phyloP scores from a whole-genome alignment of 345 rosid genomes.

The Moricandia arvensis region DNA sequence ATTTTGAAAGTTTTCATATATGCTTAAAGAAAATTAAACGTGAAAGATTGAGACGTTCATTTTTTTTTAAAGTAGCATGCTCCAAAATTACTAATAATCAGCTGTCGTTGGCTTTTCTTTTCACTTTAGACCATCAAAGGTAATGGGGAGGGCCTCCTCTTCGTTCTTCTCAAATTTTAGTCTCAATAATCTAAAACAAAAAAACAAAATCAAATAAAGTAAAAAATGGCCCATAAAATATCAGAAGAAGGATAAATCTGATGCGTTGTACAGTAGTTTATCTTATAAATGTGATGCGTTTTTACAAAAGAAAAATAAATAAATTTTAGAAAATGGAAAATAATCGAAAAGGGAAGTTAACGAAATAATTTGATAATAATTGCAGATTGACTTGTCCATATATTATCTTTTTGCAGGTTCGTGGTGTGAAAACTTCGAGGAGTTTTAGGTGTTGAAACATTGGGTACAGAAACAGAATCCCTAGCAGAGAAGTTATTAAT shows the following conservation, averaged over 20 bases:
- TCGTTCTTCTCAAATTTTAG: conserved; percentile 22
- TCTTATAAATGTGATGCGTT: conserved; percentile 3
- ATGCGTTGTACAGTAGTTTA: too few species aligned
- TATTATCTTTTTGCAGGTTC: conserved; percentile 29
- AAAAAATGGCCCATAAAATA: conserved; percentile 34
- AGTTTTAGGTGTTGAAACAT: conserved; percentile 25
- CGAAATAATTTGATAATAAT: conserved; percentile 38
- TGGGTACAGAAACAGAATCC: conserved; percentile 38
- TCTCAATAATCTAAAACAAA: conserved; percentile 15
- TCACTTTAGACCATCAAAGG: conserved; percentile 37
- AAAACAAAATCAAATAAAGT: conserved; percentile 18
- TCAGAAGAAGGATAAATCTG: background rate
- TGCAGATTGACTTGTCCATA: conserved; percentile 18
- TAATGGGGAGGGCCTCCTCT: conserved; percentile 35
- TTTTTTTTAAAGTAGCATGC: conserved; percentile 27
- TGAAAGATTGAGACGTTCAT: conserved; percentile 24
- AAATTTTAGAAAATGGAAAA: background rate
- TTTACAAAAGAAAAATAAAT: conserved; percentile 1
- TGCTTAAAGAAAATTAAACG: conserved; percentile 21
- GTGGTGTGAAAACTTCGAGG: conserved; percentile 33
- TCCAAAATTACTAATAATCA: conserved; percentile 8
- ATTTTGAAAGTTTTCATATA: conserved; percentile 3
- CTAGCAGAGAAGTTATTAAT: conserved; percentile 40
- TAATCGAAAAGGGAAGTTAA: background rate
- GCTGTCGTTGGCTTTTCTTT: conserved; percentile 33